Conservation (phyloP, 2,329 filamentous ascomycete species). For the Cladorrhinum sp. region DNA sequence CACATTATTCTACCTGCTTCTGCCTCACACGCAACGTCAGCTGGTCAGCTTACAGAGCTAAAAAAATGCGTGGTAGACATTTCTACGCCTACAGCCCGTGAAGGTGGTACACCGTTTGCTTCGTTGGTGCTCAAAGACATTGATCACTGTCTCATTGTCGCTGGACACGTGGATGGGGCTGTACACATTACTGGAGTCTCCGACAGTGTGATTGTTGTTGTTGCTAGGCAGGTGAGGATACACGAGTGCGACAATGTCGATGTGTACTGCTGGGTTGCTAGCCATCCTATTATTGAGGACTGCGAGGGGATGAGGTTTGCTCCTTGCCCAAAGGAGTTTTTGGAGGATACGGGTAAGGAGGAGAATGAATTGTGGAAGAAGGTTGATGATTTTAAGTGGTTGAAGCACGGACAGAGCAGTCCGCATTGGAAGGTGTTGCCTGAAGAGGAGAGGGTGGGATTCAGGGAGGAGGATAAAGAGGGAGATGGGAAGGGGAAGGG, state of each 20-base stretch:
- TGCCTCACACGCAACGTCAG: conserved; percentile 67
- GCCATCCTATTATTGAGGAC: conserved; percentile 91
- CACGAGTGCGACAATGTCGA: conserved; percentile 80
- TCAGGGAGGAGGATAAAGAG: conserved; percentile 40
- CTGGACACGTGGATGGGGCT: conserved; percentile 74
- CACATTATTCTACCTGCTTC: conserved; percentile 76
- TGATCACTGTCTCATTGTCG: conserved; percentile 67
- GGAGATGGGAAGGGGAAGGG: too few relatives aligned
- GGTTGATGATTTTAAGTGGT: conserved; percentile 97
- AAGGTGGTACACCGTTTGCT: conserved; percentile 61
- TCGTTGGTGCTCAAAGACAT: conserved; percentile 67
- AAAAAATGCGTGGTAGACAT: conserved; percentile 75
- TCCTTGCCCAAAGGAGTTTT: conserved; percentile 61
- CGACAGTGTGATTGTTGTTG: conserved; percentile 73
- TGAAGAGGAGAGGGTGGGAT: conserved; percentile 59
- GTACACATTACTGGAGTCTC: conserved; percentile 76
- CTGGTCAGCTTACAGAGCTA: conserved; percentile 70
- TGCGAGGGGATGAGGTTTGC: conserved; percentile 77
- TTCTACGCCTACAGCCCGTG: conserved; percentile 59
- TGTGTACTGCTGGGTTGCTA: conserved; percentile 77
- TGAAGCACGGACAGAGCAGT: conserved; percentile 60
- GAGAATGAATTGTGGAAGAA: conserved; percentile 76
- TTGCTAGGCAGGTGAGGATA: conserved; percentile 85
- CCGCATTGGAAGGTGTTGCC: conserved; percentile 78
- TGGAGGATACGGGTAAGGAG: conserved; percentile 30